Evolutionary conservation across 2,329 filamentous ascomycete species (phyloP), one percentile per base, ranked within the genome.

Genomic region (Hortaea werneckii): DNA sequence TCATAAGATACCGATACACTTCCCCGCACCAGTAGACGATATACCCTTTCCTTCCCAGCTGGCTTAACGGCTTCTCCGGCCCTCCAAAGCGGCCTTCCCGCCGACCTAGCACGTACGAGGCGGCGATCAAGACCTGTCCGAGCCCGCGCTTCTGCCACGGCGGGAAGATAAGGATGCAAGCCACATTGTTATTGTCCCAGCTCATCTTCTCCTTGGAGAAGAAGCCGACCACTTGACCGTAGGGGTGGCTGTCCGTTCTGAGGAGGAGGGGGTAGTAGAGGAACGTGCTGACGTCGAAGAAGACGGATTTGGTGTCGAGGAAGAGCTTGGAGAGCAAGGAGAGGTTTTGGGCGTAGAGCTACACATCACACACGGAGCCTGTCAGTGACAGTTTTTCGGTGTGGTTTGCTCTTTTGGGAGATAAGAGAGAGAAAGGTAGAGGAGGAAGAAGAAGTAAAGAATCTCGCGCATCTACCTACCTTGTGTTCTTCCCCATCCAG

Each of bases 201-300:
- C 87, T 95, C 74, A 95, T 85, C 65, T 96, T 96, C 66, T 98
- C 92, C 64, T 98, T 96, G 52, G 86, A 94, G 71, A 96, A 98
- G 75, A 96, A 96, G n/a, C 92, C 92, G 1, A 90, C 79, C 29
- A 95, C 82, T 59, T 83, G 79, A 10, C 57, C 56, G 29, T 58
- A 44, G 12, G 55, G 50, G 32, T 56, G 46, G 11, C 44, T 50
- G 0, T 73, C 74, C 55, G 77, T 71, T 27, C 50, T 54, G 60
- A 89, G 84, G 39, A 92, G 84, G 44, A 96, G 80, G 4, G 94
- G 77, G 64, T 94, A 96, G 73, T 95, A 98, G 55, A 94, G 82
- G 69, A 98, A 98, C 43, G 85, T 87, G 4, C 82, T 80, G 40
- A 95, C 89, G 61, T 98, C 92, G 71, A 95, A 98, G 68, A 95